Percentiles rank a stretch among this genome's conserved stretches.
These are phyloP conservation scores for Hirschfeldia incana DNA, from an alignment of 345 rosid genomes.

Conservation along the genomic window DNA sequence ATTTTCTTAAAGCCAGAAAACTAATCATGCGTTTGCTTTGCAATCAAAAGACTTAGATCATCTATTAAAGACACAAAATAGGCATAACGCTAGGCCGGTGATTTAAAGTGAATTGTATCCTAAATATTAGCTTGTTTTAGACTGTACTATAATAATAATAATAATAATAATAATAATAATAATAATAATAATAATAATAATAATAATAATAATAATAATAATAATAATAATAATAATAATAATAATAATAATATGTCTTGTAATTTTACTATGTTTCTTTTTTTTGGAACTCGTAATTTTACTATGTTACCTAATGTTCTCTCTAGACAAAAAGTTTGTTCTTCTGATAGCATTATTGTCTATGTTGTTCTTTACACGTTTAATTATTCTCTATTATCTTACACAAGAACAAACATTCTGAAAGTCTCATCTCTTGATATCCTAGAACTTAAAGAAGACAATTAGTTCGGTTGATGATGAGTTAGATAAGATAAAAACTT, in stretches of 20 bases:
- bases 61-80: conserved; percentile 13
- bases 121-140: conserved; percentile 19
- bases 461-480: background rate
- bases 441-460: background rate
- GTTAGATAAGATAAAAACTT: background rate
- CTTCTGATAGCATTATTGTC: conserved; percentile 27
- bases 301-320: conserved; percentile 33
- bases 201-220: too few species aligned
- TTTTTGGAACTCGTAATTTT: background rate
- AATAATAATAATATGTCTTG: background rate
- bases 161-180: too few species aligned
- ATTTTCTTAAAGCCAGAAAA: background rate
- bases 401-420: conserved; percentile 4
- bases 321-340: conserved; percentile 5
- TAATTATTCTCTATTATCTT: conserved; percentile 10
- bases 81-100: conserved; percentile 36
- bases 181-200: too few species aligned
- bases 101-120: conserved; percentile 19
- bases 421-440: background rate
- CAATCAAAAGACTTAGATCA: conserved; percentile 17
- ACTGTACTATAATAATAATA: background rate
- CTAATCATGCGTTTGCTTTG: conserved; percentile 13
- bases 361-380: conserved; percentile 17
- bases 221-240: background rate
- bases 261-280: conserved; percentile 4